Conservation (phyloP, 495 filamentous ascomycete genomes). For the Entonaema liquescens region DNA sequence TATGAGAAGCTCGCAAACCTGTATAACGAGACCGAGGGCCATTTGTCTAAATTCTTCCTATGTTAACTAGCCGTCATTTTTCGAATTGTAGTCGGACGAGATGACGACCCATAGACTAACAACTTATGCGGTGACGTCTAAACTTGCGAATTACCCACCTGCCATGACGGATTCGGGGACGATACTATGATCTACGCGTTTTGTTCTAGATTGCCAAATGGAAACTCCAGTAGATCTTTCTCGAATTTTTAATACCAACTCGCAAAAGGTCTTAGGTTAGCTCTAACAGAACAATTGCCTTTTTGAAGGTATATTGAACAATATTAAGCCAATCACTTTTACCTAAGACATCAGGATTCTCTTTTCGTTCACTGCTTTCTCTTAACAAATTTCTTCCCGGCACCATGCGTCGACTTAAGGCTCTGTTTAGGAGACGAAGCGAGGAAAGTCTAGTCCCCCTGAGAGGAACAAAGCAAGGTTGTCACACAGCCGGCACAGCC, state of each 20-base stretch:
- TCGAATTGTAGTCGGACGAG: background rate
- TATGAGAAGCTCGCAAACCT: background rate
- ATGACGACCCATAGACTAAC: background rate
- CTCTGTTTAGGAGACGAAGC: constrained; percentile 13
- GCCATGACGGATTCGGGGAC: background rate
- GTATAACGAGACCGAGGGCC: background rate
- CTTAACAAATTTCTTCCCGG: background rate
- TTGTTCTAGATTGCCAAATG: background rate
- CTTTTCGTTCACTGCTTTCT: background rate
- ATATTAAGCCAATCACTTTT: background rate
- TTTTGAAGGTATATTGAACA: background rate
- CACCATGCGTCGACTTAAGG: constrained; percentile 21
- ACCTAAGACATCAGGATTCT: background rate
- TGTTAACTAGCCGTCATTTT: background rate
- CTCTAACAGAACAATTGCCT: background rate
- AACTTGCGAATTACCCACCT: background rate
- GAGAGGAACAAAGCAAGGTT: background rate
- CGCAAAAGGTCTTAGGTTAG: background rate
- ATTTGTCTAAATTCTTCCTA: background rate
- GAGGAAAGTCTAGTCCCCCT: background rate
- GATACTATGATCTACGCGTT: background rate
- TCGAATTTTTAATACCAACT: background rate
- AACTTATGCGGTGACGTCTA: background rate
- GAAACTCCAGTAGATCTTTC: background rate
- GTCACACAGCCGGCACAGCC: background rate